Base-by-base conservation (phyloP, 352 stramenopile species). In the Elongisporangium anandrum region DNA sequence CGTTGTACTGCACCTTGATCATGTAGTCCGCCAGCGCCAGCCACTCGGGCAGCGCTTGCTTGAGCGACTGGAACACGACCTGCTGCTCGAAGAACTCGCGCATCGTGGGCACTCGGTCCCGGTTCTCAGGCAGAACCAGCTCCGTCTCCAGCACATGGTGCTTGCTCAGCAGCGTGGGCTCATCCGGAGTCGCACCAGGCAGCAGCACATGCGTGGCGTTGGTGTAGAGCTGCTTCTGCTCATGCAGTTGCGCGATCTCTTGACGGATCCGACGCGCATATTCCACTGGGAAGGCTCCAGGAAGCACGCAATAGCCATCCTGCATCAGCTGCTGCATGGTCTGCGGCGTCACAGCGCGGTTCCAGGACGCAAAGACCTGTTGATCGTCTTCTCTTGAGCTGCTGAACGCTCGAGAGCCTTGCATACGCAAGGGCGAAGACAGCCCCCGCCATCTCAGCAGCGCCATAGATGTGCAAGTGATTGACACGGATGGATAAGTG, bases 1-100 rank as follows among this genome's bases (percentile, higher is more conserved):
- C 69, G 54, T 91, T 96, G 55, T 82, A 76, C 64, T 96, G 87
- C 12, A 95, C 61, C 64, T 96, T 94, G 56, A 92, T 54, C 78
- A 90, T 88, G 53, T 82, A 72, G 12, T 65, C 71, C 15, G 57
- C 56, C 17, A 90, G 58, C 12, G 57, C 63, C 15, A 92, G 55
- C 75, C 81, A 86, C 10, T 58, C 2, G 2, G 74, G 79, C 54
- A 82, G 55, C 16, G 56, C 50, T 29, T 52, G 58, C 26, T 67
- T 53, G 20, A 90, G 55, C 8, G 75, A 61, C 15, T 61, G 63
- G 23, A 87, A 80, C n/a, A 90, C 65, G 49, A 77, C 63, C 60
- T 85, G 62, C 54, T 79, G 55, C 47, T 93, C 86, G 51, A 87
- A 87, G 50, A 83, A 85, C 64, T 73, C 69, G 52, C 73, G 57